phyloP scores from a whole-genome alignment of 1,284 basidiomycete genomes.

The Ustilago hordei region DNA sequence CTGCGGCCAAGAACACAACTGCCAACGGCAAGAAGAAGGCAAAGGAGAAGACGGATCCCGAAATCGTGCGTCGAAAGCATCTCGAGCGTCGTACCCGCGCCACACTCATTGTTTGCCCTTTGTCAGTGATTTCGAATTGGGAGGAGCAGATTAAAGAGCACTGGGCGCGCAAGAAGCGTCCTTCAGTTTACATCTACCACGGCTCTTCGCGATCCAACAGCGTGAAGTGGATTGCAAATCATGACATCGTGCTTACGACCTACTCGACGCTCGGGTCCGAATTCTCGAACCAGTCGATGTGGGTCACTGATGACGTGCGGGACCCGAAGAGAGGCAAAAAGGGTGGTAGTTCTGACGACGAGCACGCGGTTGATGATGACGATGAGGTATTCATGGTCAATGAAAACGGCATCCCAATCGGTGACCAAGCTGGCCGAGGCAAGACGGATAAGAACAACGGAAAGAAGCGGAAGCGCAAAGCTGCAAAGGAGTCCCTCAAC shows the following conservation, averaged over 20 bases:
- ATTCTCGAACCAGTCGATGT: constrained; percentile 82
- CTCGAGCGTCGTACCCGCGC: constrained; percentile 77
- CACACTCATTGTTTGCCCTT: constrained; percentile 94
- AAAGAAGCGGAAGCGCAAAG: constrained; percentile 71
- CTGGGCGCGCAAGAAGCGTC: constrained; percentile 58
- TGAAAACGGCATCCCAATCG: constrained; percentile 73
- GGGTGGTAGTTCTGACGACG: constrained; percentile 20
- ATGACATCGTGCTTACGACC: constrained; percentile 97
- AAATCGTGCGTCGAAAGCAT: constrained; percentile 52
- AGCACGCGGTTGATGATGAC: constrained; percentile 72
- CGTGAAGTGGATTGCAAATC: constrained; percentile 84
- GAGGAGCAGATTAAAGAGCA: constrained; percentile 98
- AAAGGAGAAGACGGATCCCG: constrained; percentile 73
- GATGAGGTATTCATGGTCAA: constrained; percentile 76
- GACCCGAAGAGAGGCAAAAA: constrained; percentile 36
- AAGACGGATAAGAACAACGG: constrained; percentile 62
- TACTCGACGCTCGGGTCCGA: constrained; percentile 95
- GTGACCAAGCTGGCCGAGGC: constrained; percentile 38
- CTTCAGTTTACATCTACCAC: constrained; percentile 91
- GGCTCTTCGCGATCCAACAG: constrained; percentile 89
- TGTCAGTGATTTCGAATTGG: constrained; percentile 98
- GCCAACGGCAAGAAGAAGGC: constrained; percentile 72
- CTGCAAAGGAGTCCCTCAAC: constrained; percentile 77
- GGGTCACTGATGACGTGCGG: constrained; percentile 46
- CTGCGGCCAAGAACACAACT: constrained; percentile 69